Conservation (phyloP, 208 protist genomes). For the Acanthamoeba rhysodes region DNA sequence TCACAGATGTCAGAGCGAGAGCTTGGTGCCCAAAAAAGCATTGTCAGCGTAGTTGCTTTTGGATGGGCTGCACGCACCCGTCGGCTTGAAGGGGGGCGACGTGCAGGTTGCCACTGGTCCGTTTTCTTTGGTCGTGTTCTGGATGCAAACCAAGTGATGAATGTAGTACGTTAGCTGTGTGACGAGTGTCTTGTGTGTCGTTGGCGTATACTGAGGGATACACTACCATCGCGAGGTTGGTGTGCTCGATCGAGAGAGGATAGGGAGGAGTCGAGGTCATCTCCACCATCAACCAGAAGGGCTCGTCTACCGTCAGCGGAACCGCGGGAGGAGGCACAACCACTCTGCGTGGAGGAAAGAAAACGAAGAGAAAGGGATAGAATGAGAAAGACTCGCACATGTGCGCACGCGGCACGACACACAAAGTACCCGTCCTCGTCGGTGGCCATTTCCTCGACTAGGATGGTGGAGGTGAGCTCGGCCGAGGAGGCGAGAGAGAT, state of each 20-base stretch:
- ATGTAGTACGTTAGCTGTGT: neutral
- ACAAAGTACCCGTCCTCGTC: conserved; percentile 2
- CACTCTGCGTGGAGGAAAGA: neutral
- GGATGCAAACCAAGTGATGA: neutral
- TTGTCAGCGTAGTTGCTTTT: neutral
- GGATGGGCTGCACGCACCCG: neutral
- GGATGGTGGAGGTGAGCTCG: conserved; percentile 32
- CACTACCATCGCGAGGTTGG: conserved; percentile 3
- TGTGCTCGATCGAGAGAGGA: conserved; percentile 17
- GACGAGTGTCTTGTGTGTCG: no score
- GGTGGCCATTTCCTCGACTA: neutral
- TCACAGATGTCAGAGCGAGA: neutral
- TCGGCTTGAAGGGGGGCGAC: neutral
- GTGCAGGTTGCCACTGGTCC: neutral
- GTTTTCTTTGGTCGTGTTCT: neutral
- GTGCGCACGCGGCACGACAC: no score
- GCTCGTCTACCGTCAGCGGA: conserved; percentile 11
- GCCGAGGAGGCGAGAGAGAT: conserved; percentile 11
- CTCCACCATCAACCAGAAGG: conserved; percentile 37
- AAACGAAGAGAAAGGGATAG: neutral
- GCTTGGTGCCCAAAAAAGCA: neutral
- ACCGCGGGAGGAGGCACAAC: neutral
- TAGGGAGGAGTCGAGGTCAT: conserved; percentile 39
- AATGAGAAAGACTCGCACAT: neutral
- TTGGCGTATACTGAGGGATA: no score